These are phyloP conservation scores for Phytophthora hybrid DNA, from an alignment of 352 stramenopile genomes.

Conservation along the genomic window DNA sequence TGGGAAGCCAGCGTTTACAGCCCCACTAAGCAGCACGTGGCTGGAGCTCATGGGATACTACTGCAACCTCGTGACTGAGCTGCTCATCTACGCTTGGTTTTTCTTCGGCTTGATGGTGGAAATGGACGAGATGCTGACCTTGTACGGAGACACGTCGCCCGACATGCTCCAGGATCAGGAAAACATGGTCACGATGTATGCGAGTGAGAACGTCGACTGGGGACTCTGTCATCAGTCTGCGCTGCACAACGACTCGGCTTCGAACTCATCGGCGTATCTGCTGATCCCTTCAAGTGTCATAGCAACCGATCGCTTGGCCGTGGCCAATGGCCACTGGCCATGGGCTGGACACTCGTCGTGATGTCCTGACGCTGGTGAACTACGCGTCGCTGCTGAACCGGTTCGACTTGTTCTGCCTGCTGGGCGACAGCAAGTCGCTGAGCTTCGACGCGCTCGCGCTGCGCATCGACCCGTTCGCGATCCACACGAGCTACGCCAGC, in stretches of 20 bases:
- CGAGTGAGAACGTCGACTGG: too few species aligned
- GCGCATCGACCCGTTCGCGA: slow-evolving; percentile 49
- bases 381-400: slow-evolving; percentile 70
- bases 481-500: slow-evolving; percentile 50
- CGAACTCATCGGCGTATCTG: slow-evolving; percentile 31
- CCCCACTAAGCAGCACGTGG: too few species aligned
- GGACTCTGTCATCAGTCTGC: slow-evolving; percentile 22
- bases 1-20: too few species aligned
- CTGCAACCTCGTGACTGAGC: too few species aligned
- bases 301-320: slow-evolving; percentile 49
- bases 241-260: slow-evolving; percentile 13
- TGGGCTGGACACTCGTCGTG: slow-evolving; percentile 49
- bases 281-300: slow-evolving; percentile 49
- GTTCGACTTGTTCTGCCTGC: slow-evolving; percentile 65
- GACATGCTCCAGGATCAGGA: too few species aligned
- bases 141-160: too few species aligned
- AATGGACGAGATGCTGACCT: too few species aligned
- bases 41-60: too few species aligned
- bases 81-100: too few species aligned
- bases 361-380: slow-evolving; percentile 57
- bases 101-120: too few species aligned
- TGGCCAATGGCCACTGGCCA: slow-evolving; percentile 52
- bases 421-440: slow-evolving; percentile 25
- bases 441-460: slow-evolving; percentile 53
- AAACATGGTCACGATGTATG: too few species aligned